Evolutionary conservation across 2,329 filamentous ascomycete genomes (phyloP).

Genomic region (Botrytis deweyae): DNA sequence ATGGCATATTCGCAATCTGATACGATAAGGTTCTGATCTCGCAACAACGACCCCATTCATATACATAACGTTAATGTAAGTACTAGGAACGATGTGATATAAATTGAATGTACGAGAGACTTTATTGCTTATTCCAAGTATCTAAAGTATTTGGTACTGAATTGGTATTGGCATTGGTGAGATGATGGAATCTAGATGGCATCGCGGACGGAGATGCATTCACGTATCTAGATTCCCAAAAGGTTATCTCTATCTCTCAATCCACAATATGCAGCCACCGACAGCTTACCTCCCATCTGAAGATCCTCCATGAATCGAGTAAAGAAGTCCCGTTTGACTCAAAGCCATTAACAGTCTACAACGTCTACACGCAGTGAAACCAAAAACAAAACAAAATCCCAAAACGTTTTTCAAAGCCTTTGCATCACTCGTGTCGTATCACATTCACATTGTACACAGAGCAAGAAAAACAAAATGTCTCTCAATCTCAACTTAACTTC

Average conservation of each 20-base stretch:
- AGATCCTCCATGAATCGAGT: constrained; percentile 1
- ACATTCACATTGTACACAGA: not conserved
- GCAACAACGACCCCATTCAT: not conserved
- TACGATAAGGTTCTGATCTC: not conserved
- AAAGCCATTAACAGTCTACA: not conserved
- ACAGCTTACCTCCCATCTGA: not conserved
- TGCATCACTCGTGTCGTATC: not conserved
- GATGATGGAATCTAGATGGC: not conserved
- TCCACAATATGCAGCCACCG: not conserved
- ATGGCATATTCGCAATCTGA: not conserved
- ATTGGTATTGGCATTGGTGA: not conserved
- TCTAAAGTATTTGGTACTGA: not conserved
- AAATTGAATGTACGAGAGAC: not conserved
- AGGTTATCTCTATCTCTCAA: not conserved
- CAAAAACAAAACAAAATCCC: not conserved
- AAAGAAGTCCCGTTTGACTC: not conserved
- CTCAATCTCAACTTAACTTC: not conserved
- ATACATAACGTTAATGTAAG: not conserved
- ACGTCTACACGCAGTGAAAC: not conserved
- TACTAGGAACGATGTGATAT: not conserved
- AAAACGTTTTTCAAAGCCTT: not conserved
- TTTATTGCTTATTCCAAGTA: not conserved
- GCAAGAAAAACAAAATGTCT: too few relatives aligned
- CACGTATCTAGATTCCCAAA: not conserved
- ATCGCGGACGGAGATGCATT: not conserved